Conservation (phyloP, 2,329 filamentous ascomycete species). For the Aureobasidium musti region DNA sequence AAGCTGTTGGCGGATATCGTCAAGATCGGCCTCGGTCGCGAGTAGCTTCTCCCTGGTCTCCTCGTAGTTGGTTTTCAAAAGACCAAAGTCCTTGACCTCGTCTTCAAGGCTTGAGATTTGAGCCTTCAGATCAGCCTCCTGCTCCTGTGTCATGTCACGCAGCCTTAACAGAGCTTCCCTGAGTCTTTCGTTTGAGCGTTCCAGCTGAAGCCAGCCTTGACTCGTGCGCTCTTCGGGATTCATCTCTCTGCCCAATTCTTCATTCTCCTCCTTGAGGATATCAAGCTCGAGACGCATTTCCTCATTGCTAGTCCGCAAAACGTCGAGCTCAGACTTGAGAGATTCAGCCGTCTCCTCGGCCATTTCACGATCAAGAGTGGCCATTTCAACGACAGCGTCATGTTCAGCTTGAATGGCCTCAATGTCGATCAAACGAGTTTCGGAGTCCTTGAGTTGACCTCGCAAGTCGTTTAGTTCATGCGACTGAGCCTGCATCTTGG, state of each 20-base stretch:
- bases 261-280: slow-evolving; percentile 82
- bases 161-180: slow-evolving; percentile 81
- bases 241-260: slow-evolving; percentile 80
- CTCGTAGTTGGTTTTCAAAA: slow-evolving; percentile 62
- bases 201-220: slow-evolving; percentile 87
- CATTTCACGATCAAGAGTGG: slow-evolving; percentile 90
- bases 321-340: slow-evolving; percentile 76
- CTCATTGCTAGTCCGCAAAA: slow-evolving; percentile 72
- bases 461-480: slow-evolving; percentile 76
- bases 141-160: slow-evolving; percentile 82
- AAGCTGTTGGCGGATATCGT: slow-evolving; percentile 86
- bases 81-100: slow-evolving; percentile 48
- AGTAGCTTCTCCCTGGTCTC: slow-evolving; percentile 71
- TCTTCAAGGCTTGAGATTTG: slow-evolving; percentile 52
- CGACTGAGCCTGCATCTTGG: slow-evolving; percentile 82
- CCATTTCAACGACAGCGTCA: slow-evolving; percentile 81
- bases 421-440: slow-evolving; percentile 67
- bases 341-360: slow-evolving; percentile 89
- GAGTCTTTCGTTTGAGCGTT: slow-evolving; percentile 83
- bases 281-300: slow-evolving; percentile 88
- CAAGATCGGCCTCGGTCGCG: slow-evolving; percentile 71
- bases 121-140: slow-evolving; percentile 74
- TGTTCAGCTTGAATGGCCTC: slow-evolving; percentile 79
- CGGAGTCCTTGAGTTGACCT: slow-evolving; percentile 74
- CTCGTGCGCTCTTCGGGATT: slow-evolving; percentile 83